Evolutionary conservation across 2,329 filamentous ascomycete species (phyloP).

Genomic region (Didymella segeticola): DNA sequence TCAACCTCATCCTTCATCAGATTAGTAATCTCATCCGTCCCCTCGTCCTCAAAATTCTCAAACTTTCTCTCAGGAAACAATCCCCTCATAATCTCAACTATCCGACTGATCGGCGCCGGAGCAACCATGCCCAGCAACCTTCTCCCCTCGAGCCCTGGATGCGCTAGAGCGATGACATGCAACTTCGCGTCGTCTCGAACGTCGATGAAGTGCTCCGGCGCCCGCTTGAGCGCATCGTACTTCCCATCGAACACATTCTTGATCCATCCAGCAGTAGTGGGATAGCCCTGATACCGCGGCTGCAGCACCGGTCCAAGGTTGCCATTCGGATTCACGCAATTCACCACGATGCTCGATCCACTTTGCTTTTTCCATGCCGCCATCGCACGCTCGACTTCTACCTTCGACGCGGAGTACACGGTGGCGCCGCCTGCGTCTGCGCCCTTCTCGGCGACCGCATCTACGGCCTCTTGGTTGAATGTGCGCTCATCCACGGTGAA

Average conservation of each 20-base stretch:
- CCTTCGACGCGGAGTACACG: conserved; percentile 58
- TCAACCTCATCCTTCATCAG: conserved; percentile 27
- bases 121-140: conserved; percentile 62
- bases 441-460: conserved; percentile 33
- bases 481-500: conserved; percentile 43
- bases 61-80: conserved; percentile 51
- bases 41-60: conserved; percentile 23
- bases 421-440: not conserved
- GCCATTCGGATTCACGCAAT: conserved; percentile 45
- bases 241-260: conserved; percentile 32
- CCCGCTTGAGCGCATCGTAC: conserved; percentile 30
- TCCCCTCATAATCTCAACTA: conserved; percentile 50
- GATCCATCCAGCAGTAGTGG: conserved; percentile 37
- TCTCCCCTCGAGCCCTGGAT: conserved; percentile 55
- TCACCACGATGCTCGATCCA: conserved; percentile 54
- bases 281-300: conserved; percentile 43
- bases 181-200: conserved; percentile 51
- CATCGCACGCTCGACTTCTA: conserved; percentile 54
- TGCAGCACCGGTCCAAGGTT: conserved; percentile 48
- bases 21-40: conserved; percentile 27
- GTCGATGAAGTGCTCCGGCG: conserved; percentile 30
- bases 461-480: conserved; percentile 49
- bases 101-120: conserved; percentile 55
- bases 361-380: conserved; percentile 57
- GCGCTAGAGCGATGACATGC: conserved; percentile 60